Evolutionary conservation across 805 yeast genomes (phyloP), one percentile per base, ranked within the genome.

Genomic region (Blastobotrys terrestris): DNA sequence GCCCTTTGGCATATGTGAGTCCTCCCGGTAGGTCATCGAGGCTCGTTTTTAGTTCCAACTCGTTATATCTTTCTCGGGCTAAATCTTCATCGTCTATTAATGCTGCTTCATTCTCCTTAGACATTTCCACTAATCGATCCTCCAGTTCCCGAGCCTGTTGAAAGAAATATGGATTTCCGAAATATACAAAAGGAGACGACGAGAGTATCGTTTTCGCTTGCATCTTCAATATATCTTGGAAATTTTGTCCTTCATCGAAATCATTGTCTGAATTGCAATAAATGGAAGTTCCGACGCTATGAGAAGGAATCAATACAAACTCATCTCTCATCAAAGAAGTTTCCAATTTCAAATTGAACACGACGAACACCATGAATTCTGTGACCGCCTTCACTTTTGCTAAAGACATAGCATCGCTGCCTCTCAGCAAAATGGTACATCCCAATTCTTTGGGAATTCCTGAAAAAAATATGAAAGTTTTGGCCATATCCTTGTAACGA

Each of bases 361-460:
- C 78, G 0, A 85, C 86, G 46, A 87, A 85, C 1, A 87, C 77
- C 81, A 91, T 77, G 53, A 92, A 84, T 58, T 87, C 95, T 2
- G 86, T 75, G 1, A 90, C 85, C 50, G 84, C 82, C 65, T 94
- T 94, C 19, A 91, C 77, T 50, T 80, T 80, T 50, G 80, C 74
- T 52, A 92, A 69, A 0, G 75, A 63, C 1, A 80, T 85, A 49
- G 77, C 80, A 58, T 78, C 77, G 0, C 81, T 85, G 1, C 98
- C 99, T 51, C 98, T 73, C n/a, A 94, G 67, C 13, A 87, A 72
- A n/a, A 92, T 78, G 0, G 98, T 90, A 40, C 91, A 84, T 0
- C 99, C 99, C 0, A 84, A 68, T 42, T 78, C 79, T 7, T 77
- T 73, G 39, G 83, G 82, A 57, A 91, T 83, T 0, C 97, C 98